These are phyloP conservation scores for Nitzschia palea DNA, from an alignment of 108 stramenopile species.

Conservation along the genomic window DNA sequence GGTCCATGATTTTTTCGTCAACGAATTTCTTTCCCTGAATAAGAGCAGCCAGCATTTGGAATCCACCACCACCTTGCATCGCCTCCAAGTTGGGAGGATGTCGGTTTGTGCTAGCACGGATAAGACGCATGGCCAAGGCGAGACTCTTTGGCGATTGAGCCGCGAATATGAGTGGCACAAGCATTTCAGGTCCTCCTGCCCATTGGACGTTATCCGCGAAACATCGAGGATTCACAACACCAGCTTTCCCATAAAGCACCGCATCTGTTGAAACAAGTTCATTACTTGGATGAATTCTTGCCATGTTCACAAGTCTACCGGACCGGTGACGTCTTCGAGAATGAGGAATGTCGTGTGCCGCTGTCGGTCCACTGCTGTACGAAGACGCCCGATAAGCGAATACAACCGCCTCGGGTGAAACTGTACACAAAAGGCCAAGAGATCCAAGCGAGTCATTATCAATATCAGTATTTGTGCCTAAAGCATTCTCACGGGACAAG, in stretches of 20 bases:
- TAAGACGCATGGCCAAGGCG: slow-evolving; percentile 66
- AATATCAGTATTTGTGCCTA: slow-evolving; percentile 30
- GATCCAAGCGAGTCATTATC: slow-evolving; percentile 79
- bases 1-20: slow-evolving; percentile 73
- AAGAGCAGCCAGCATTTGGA: slow-evolving; percentile 74
- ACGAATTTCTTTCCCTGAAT: slow-evolving; percentile 77
- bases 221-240: slow-evolving; percentile 68
- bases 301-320: slow-evolving; percentile 66
- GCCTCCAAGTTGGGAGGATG: slow-evolving; percentile 84
- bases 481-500: slow-evolving; percentile 61
- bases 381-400: slow-evolving; percentile 73
- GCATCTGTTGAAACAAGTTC: slow-evolving; percentile 73
- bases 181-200: slow-evolving; percentile 80
- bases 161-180: slow-evolving; percentile 78
- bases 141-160: slow-evolving; percentile 63
- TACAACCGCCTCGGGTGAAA: slow-evolving; percentile 67
- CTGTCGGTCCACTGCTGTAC: slow-evolving; percentile 4
- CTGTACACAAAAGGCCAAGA: slow-evolving; percentile 68
- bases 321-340: slow-evolving; percentile 45
- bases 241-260: slow-evolving; percentile 64
- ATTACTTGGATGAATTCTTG: slow-evolving; percentile 60
- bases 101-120: slow-evolving; percentile 65
- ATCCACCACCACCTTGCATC: slow-evolving; percentile 84
- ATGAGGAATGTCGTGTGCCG: slow-evolving; percentile 24
- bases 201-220: slow-evolving; percentile 89